These are phyloP conservation scores for Lachnellula subtilissima DNA, from an alignment of 2,329 filamentous ascomycete genomes.

Conservation along the genomic window DNA sequence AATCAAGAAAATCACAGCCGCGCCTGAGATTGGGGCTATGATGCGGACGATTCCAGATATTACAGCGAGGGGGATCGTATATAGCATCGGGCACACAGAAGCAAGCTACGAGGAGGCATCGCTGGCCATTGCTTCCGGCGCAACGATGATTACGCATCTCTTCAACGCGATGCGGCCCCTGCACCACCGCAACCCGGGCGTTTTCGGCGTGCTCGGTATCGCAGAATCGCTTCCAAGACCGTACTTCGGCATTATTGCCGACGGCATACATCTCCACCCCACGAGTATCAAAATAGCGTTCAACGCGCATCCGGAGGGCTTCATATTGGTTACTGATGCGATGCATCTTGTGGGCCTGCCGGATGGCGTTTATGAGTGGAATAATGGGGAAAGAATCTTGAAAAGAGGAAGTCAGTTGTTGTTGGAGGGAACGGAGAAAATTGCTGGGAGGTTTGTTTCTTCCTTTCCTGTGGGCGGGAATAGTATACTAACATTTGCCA, in stretches of 20 bases:
- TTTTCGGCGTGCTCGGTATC: slow-evolving; percentile 79
- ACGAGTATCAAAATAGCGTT: slow-evolving; percentile 86
- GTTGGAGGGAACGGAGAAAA: slow-evolving; percentile 71
- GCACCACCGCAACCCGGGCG: slow-evolving; percentile 84
- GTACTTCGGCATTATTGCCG: slow-evolving; percentile 84
- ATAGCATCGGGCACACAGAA: slow-evolving; percentile 81
- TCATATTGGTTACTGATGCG: slow-evolving; percentile 87
- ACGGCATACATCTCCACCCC: slow-evolving; percentile 85
- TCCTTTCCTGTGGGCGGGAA: slow-evolving; percentile 9
- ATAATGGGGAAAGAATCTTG: slow-evolving; percentile 62
- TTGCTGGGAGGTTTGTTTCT: slow-evolving; percentile 61
- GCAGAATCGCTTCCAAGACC: slow-evolving; percentile 53
- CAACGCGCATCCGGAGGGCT: slow-evolving; percentile 76
- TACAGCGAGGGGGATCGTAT: slow-evolving; percentile 61
- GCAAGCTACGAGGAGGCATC: slow-evolving; percentile 80
- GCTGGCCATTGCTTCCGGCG: slow-evolving; percentile 65
- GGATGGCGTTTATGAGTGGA: slow-evolving; percentile 83
- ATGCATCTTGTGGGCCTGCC: slow-evolving; percentile 83
- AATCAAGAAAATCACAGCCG: slow-evolving; percentile 80
- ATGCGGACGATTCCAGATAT: slow-evolving; percentile 63
- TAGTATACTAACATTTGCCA: slow-evolving; percentile 21
- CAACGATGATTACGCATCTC: slow-evolving; percentile 85
- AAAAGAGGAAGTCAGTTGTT: slow-evolving; percentile 70
- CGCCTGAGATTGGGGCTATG: slow-evolving; percentile 75
- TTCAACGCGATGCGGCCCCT: slow-evolving; percentile 93